A percentile compares a stretch with the other conserved stretches of the same genome.
phyloP scores from a whole-genome alignment of 2,329 filamentous ascomycete genomes.

The Paracamarosporium sp. region DNA sequence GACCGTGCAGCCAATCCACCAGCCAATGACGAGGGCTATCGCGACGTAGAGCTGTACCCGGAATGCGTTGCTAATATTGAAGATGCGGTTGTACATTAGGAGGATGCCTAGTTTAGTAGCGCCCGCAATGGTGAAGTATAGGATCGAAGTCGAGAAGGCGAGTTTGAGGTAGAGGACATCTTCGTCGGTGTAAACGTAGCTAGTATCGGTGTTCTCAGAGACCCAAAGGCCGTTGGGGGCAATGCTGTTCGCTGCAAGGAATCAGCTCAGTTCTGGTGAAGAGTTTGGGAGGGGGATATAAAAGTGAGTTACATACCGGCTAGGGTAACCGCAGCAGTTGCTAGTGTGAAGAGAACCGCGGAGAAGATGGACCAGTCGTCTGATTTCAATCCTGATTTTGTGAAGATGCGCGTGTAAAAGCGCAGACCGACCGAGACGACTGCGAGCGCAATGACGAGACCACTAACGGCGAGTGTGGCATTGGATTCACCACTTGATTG shows the following conservation, averaged over 20 bases:
- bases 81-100: slow-evolving; percentile 13
- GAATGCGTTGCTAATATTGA: slow-evolving; percentile 8
- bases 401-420: slow-evolving; percentile 5
- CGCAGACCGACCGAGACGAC: slow-evolving; percentile 1
- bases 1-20: slow-evolving; percentile 14
- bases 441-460: slow-evolving; percentile 2
- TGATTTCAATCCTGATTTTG: neutral
- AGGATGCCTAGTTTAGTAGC: slow-evolving; percentile 10
- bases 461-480: slow-evolving; percentile 3
- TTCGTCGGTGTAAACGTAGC: slow-evolving; percentile 6
- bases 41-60: slow-evolving; percentile 2
- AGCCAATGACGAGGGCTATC: neutral
- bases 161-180: slow-evolving; percentile 10
- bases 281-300: neutral
- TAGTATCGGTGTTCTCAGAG: slow-evolving; percentile 5
- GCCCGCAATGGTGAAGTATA: slow-evolving; percentile 8
- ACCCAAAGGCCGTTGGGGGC: slow-evolving; percentile 9
- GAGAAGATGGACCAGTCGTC: slow-evolving; percentile 6
- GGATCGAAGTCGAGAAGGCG: slow-evolving; percentile 4
- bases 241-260: slow-evolving; percentile 1
- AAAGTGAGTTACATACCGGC: neutral
- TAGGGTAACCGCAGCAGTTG: neutral
- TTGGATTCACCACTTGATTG: neutral
- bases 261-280: neutral
- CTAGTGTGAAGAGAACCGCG: slow-evolving; percentile 1